Base-by-base conservation (phyloP, 768 basidiomycete species). In the Chalciporus pseudorubinellus region DNA sequence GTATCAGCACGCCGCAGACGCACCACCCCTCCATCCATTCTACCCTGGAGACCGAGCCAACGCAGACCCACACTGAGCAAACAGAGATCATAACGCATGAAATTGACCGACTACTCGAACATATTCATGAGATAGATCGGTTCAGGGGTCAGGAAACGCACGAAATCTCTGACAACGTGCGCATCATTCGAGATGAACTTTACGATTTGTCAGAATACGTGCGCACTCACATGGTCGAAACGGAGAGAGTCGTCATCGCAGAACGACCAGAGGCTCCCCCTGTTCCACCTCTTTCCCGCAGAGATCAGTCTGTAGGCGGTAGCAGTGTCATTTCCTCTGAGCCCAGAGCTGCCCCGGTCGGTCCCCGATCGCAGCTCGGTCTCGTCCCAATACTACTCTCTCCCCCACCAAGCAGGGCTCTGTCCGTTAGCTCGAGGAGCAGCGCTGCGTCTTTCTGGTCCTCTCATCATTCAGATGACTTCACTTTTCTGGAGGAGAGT, bases 381-480 rank as follows among this genome's bases (percentile, higher is more conserved):
- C 50, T 63, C 16, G 51, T 69, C 21, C 65, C 73, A 11, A 72
- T 74, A 24, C 31, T 68, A 4, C 51, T 80, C 38, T 65, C 79
- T 3, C 78, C 80, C 3, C 81, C 81, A 3, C 71, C 74, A 14
- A 33, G 56, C 12, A 66, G 73, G 14, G 66, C 74, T 12, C 65
- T 71, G 4, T 77, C 81, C 3, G 70, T 74, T 4, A 70, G 67
- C 31, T 74, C 74, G 6, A 43, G 65, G 38, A 62, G 52, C 14
- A 73, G 72, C 11, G 59, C 56, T 6, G 56, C 62, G 50, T 81
- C 79, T 0, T 82, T 75, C 61, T 57, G 82, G 44, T 79, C 78
- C 4, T 81, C 79, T 16, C 85, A 87, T 54, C 85, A 91, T 55
- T 92, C 90, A 0, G 89, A 92, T 49, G 89, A 89, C 56, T 70